Conservation (phyloP, 345 rosid species). For the Corchorus olitorius region DNA sequence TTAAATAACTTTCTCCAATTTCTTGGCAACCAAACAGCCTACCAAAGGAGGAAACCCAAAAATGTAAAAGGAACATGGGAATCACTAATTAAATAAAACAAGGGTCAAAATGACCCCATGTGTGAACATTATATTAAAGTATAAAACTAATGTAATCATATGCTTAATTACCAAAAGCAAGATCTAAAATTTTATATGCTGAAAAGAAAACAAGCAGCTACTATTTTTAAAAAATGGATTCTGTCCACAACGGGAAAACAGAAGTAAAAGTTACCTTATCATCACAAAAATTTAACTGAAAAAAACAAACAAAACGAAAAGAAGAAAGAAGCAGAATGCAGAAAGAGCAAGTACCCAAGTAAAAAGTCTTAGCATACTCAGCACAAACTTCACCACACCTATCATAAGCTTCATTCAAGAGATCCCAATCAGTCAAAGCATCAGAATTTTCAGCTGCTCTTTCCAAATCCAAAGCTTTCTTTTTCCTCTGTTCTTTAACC, state of each 20-base stretch:
- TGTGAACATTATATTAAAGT: background rate
- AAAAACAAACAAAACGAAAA: background rate
- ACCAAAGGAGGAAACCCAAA: background rate
- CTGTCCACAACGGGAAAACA: background rate
- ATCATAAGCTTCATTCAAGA: slow-evolving; percentile 49
- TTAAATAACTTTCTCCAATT: background rate
- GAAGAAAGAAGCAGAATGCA: background rate
- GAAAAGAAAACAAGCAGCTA: background rate
- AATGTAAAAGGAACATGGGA: background rate
- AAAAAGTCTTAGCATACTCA: slow-evolving; percentile 65
- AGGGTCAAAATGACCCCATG: slow-evolving; percentile 15
- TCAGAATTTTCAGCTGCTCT: slow-evolving; percentile 24
- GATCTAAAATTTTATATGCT: background rate
- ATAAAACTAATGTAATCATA: background rate
- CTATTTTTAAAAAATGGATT: background rate
- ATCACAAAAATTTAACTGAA: background rate
- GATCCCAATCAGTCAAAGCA: slow-evolving; percentile 31
- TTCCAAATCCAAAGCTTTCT: slow-evolving; percentile 16
- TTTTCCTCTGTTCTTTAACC: slow-evolving; percentile 38
- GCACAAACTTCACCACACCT: slow-evolving; percentile 64
- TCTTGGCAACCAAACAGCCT: slow-evolving; percentile 8
- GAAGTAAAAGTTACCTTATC: background rate
- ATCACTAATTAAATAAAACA: slow-evolving; percentile 1
- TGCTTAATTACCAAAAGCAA: background rate
- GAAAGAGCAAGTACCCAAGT: slow-evolving; percentile 41